Percentiles rank a stretch among this genome's conserved stretches.
These are phyloP conservation scores for Diplosphaera chodatii DNA, from an alignment of 139 green algal species.

Conservation along the genomic window DNA sequence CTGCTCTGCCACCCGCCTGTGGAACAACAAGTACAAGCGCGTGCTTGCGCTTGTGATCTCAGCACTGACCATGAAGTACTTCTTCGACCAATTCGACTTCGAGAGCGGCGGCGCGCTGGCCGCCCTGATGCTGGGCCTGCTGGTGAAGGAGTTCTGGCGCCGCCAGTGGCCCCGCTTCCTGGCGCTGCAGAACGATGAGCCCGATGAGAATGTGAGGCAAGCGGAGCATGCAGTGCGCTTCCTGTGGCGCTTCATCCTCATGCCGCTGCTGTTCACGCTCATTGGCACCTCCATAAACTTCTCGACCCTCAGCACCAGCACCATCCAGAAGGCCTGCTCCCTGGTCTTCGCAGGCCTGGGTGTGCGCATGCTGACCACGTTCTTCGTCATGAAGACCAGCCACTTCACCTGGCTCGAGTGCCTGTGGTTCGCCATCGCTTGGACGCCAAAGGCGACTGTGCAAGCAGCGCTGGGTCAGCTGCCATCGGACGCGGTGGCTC, in stretches of 20 bases:
- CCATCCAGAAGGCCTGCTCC: slow-evolving; percentile 48
- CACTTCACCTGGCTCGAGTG: slow-evolving; percentile 54
- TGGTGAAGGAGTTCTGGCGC: slow-evolving; percentile 32
- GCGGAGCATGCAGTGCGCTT: slow-evolving; percentile 22
- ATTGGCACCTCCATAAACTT: slow-evolving; percentile 69
- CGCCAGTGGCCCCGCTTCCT: slow-evolving; percentile 3
- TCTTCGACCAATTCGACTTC: slow-evolving; percentile 61
- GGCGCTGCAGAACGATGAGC: not conserved
- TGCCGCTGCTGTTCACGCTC: slow-evolving; percentile 79
- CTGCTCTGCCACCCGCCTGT: slow-evolving; percentile 22
- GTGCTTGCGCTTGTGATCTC: slow-evolving; percentile 12
- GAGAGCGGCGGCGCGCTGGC: slow-evolving; percentile 63
- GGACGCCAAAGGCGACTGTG: slow-evolving; percentile 82
- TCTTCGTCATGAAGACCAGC: slow-evolving; percentile 35
- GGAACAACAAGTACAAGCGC: slow-evolving; percentile 30
- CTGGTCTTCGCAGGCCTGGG: slow-evolving; percentile 56
- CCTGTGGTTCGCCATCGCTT: slow-evolving; percentile 69
- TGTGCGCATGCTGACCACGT: slow-evolving; percentile 47
- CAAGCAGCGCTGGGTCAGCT: slow-evolving; percentile 61
- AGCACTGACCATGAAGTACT: slow-evolving; percentile 62
- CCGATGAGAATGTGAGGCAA: not conserved
- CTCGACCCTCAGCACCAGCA: slow-evolving; percentile 18
- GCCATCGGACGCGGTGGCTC: slow-evolving; percentile 24
- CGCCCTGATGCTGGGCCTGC: slow-evolving; percentile 50
- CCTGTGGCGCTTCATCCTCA: slow-evolving; percentile 50